Base-by-base conservation (phyloP, 495 filamentous ascomycete genomes). In the Podospora didyma region DNA sequence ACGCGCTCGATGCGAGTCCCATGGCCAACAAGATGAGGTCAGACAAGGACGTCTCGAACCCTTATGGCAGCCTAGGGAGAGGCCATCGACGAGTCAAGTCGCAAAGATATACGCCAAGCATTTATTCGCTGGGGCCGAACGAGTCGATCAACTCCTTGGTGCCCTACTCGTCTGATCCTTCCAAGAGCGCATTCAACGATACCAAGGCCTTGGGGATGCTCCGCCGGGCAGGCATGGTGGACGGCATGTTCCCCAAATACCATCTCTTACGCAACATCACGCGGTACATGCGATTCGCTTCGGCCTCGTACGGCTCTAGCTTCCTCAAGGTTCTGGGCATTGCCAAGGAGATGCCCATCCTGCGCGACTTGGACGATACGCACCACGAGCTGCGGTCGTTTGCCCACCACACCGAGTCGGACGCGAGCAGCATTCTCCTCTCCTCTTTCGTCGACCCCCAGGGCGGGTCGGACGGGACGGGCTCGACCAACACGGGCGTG, bases 401-500 rank as follows among this genome's bases (percentile, higher is more conserved):
- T 61, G 86, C 86, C 4, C 80, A 83, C 48, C 84, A 91, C 64
- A 87, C 86, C 1, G 79, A 84, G 7, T 76, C 89, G 2, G 84
- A 86, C 2, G 71, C 84, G 12, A 81, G 80, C 35, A 86, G 84
- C 16, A 90, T 92, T 41, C 78, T 92, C 0, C 71, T 92, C 1
- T 87, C 87, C 0, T 91, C 88, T 3, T 89, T 88, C 61, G 82
- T 88, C 49, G 89, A 92, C 63, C 82, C 87, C 9, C 82, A 84
- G 23, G 89, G 89, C 31, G 89, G 89, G 7, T 83, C 85, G 2
- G 87, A 92, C 62, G 77, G 81, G 5, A 82, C 83, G 5, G 88
- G 88, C 3, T 77, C 87, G 22, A 89, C 86, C 7, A 81, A 85
- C 50, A 88, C 80, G n/a, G 86, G 86, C 1, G 81, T 90, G 49